Conservation (phyloP, 2,329 filamentous ascomycete species). For the Triangularia setosa region DNA sequence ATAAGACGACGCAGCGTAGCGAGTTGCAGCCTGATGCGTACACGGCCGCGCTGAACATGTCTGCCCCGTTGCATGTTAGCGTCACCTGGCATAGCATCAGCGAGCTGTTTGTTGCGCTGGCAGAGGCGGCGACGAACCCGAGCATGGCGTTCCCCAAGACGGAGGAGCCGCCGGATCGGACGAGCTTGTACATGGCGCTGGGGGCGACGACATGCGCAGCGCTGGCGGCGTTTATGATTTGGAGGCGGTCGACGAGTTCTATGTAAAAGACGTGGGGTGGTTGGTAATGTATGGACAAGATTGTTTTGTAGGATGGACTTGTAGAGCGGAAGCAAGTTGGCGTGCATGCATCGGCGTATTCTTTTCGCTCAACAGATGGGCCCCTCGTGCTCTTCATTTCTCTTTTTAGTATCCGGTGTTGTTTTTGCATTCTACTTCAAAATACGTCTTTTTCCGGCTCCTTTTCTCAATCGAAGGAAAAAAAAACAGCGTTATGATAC, state of each 20-base stretch:
- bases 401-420: too few relatives aligned
- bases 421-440: too few relatives aligned
- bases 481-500: not conserved
- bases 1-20: constrained; percentile 93
- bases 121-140: constrained; percentile 87
- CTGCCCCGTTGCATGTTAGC: constrained; percentile 87
- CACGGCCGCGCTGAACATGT: constrained; percentile 79
- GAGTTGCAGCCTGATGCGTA: constrained; percentile 91
- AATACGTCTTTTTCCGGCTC: too few relatives aligned
- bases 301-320: not conserved
- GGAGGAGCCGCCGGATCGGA: constrained; percentile 82
- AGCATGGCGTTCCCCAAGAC: constrained; percentile 84
- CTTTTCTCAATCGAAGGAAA: not conserved
- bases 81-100: constrained; percentile 92
- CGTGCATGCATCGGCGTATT: not conserved
- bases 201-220: constrained; percentile 66
- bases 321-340: not conserved
- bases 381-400: too few relatives aligned
- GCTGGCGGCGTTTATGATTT: constrained; percentile 62
- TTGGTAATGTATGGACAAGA: not conserved
- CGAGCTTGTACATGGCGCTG: constrained; percentile 79
- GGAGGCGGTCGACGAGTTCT: constrained; percentile 49
- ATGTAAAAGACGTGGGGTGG: constrained; percentile 1
- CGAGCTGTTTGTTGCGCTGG: constrained; percentile 87
- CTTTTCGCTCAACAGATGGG: too few relatives aligned